These are phyloP conservation scores for Fraxinus excelsior DNA, from an alignment of 257 asterid species.

Conservation along the genomic window DNA sequence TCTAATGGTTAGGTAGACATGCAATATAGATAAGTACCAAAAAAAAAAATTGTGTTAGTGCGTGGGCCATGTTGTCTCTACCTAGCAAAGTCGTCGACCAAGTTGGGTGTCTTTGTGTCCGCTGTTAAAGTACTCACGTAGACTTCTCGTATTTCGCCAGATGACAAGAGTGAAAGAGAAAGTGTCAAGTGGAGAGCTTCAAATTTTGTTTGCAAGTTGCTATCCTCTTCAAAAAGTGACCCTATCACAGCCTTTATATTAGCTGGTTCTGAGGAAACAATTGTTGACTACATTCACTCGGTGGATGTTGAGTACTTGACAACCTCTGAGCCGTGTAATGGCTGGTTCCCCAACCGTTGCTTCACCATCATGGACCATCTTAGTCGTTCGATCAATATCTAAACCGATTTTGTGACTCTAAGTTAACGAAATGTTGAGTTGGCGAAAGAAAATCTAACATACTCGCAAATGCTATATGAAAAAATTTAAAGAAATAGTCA, in stretches of 20 bases:
- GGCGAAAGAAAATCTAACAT: too few relatives aligned
- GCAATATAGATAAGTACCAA: too few relatives aligned
- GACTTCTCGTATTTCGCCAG: neutral
- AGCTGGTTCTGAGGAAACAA: neutral
- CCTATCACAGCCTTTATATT: neutral
- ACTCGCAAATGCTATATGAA: too few relatives aligned
- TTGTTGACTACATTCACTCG: neutral
- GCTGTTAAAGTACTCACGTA: neutral
- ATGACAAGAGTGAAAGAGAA: neutral
- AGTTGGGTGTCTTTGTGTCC: neutral
- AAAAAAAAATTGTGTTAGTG: too few relatives aligned
- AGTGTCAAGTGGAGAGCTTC: neutral
- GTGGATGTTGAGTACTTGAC: neutral
- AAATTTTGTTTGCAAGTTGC: neutral
- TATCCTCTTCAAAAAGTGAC: neutral
- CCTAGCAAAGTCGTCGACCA: neutral
- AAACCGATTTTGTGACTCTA: too few relatives aligned
- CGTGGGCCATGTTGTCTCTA: too few relatives aligned
- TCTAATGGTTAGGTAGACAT: too few relatives aligned
- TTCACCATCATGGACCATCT: too few relatives aligned
- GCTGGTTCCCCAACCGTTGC: neutral
- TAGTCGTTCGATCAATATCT: too few relatives aligned
- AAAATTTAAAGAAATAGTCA: too few relatives aligned
- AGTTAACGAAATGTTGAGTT: too few relatives aligned
- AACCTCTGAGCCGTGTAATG: neutral